These are phyloP conservation scores for Middelhovenomyces tepae DNA, from an alignment of 805 yeast species.

Conservation along the genomic window DNA sequence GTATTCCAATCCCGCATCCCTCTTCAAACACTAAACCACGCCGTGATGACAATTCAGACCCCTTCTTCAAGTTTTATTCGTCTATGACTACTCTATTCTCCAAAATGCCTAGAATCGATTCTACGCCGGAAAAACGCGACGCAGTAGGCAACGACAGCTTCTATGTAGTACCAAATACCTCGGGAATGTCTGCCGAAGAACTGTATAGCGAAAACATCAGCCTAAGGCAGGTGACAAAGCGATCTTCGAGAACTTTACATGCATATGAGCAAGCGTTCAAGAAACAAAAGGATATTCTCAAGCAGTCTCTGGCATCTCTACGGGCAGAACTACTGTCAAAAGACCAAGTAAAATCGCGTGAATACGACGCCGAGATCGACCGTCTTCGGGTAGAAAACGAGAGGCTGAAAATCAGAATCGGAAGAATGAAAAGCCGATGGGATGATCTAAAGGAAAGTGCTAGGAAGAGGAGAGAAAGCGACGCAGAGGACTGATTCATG, in stretches of 20 bases:
- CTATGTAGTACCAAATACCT: conserved; percentile 28
- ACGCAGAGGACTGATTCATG: not conserved
- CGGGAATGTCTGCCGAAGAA: conserved; percentile 25
- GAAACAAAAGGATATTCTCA: conserved; percentile 24
- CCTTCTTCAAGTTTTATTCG: conserved; percentile 18
- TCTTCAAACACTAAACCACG: conserved; percentile 1
- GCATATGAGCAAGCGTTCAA: conserved; percentile 24
- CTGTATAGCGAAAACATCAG: conserved; percentile 27
- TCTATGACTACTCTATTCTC: conserved; percentile 12
- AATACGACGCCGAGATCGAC: conserved; percentile 32
- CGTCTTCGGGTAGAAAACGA: conserved; percentile 32
- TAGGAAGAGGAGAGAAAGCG: conserved; percentile 36
- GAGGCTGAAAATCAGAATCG: conserved; percentile 42
- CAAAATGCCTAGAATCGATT: conserved; percentile 11
- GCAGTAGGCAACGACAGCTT: conserved; percentile 20
- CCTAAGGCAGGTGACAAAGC: conserved; percentile 22
- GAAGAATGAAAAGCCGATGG: conserved; percentile 53
- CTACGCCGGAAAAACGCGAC: no score
- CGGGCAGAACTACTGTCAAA: conserved; percentile 32
- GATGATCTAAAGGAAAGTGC: conserved; percentile 59
- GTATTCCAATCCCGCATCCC: conserved; percentile 12
- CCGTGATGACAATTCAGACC: conserved; percentile 7
- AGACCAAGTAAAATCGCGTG: conserved; percentile 29
- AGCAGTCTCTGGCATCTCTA: conserved; percentile 26
- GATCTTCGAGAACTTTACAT: conserved; percentile 16